A percentile compares a stretch with the other conserved stretches of the same genome.
Evolutionary conservation across 1,284 basidiomycete species (phyloP).

Genomic region (Tremellales sp.): DNA sequence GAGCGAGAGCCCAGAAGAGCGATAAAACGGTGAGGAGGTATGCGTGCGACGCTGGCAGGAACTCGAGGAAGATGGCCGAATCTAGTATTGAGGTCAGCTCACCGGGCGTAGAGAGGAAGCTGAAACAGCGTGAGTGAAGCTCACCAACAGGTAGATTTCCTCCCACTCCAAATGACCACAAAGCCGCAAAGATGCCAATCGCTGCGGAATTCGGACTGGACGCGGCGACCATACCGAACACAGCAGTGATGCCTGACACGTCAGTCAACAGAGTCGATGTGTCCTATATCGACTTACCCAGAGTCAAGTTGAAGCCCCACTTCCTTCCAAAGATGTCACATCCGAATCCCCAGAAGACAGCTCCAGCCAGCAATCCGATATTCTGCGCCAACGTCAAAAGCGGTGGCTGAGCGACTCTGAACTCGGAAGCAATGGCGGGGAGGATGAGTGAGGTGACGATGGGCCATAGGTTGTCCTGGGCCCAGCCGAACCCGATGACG

Average conservation of each 20-base stretch:
- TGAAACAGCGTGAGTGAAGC: neutral
- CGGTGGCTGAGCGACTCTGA: conserved; percentile 26
- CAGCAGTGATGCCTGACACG: conserved; percentile 52
- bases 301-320: conserved; percentile 56
- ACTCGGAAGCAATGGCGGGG: conserved; percentile 53
- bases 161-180: conserved; percentile 57
- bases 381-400: conserved; percentile 33
- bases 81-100: conserved; percentile 33
- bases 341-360: conserved; percentile 53
- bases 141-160: conserved; percentile 56
- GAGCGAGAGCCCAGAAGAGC: conserved; percentile 63
- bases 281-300: neutral
- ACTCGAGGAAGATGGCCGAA: conserved; percentile 58
- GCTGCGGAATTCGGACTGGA: conserved; percentile 56
- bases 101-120: neutral
- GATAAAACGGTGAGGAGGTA: conserved; percentile 63
- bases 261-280: neutral
- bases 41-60: conserved; percentile 53
- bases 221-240: conserved; percentile 60
- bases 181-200: conserved; percentile 53
- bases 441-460: conserved; percentile 47
- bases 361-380: conserved; percentile 34
- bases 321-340: conserved; percentile 52
- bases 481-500: conserved; percentile 52
- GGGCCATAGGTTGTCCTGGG: conserved; percentile 48